Conservation (phyloP, 306 rosid genomes). For the Prunus salicina region DNA sequence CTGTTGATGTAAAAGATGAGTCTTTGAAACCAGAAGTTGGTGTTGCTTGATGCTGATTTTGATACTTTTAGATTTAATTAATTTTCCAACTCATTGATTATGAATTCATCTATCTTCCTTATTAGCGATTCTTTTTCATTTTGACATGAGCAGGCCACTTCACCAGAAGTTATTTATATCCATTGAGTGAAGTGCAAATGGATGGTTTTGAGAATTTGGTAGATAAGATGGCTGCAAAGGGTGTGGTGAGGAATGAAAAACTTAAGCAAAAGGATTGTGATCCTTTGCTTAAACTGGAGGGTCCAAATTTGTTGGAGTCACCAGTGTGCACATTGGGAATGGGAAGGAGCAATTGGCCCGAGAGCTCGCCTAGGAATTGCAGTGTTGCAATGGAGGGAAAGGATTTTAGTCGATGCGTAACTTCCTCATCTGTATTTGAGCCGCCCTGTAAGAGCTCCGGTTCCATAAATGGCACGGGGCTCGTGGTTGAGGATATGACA, state of each 20-base stretch:
- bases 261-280: constrained; percentile 31
- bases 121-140: not conserved
- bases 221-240: constrained; percentile 40
- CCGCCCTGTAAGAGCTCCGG: constrained; percentile 28
- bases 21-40: not conserved
- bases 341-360: constrained; percentile 28
- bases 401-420: constrained; percentile 26
- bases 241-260: constrained; percentile 25
- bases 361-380: constrained; percentile 24
- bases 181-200: constrained; percentile 26
- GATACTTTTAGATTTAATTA: not conserved
- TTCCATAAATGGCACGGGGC: constrained; percentile 31
- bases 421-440: constrained; percentile 43
- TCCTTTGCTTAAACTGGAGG: constrained; percentile 25
- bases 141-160: not conserved
- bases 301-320: constrained; percentile 15
- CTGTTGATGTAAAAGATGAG: not conserved
- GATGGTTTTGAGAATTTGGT: constrained; percentile 16
- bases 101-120: not conserved
- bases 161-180: not conserved
- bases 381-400: constrained; percentile 30
- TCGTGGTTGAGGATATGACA: constrained; percentile 34
- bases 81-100: not conserved
- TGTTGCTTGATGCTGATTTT: not conserved
- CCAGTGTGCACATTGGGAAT: constrained; percentile 10